phyloP scores from a whole-genome alignment of 306 rosid species.

The Cucumis melo region DNA sequence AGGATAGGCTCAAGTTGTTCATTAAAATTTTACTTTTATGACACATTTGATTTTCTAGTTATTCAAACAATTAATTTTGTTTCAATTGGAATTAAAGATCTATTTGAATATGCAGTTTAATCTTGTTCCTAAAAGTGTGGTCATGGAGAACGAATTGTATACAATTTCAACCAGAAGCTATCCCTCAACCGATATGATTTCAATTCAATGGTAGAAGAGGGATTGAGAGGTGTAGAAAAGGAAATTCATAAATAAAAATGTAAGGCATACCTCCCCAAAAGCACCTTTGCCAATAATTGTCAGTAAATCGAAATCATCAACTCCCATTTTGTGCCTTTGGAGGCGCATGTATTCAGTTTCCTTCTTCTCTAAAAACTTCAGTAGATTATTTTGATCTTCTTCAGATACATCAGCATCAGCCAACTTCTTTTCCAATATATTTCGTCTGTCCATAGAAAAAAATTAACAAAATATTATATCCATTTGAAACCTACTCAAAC shows the following conservation, averaged over 20 bases:
- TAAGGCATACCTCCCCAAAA: conserved; percentile 79
- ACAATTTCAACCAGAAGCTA: neutral
- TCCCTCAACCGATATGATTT: neutral
- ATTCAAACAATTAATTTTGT: neutral
- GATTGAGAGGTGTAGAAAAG: neutral
- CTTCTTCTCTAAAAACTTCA: conserved; percentile 88
- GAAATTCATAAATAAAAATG: neutral
- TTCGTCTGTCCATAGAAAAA: conserved; percentile 41
- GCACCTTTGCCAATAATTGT: conserved; percentile 99
- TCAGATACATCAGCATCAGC: conserved; percentile 97
- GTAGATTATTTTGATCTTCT: conserved; percentile 90
- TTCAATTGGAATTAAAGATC: neutral
- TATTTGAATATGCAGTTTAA: neutral
- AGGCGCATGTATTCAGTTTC: conserved; percentile 98
- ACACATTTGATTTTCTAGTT: neutral
- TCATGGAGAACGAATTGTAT: neutral
- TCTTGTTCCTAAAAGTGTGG: neutral
- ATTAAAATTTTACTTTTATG: neutral
- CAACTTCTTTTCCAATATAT: conserved; percentile 75
- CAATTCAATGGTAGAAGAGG: neutral
- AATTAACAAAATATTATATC: neutral
- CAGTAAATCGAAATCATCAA: conserved; percentile 80
- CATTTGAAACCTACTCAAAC: neutral
- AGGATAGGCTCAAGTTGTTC: neutral
- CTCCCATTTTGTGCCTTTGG: conserved; percentile 98